These are phyloP conservation scores for Alisma plantagoaquatica DNA, from an alignment of 106 monocot species.

Conservation along the genomic window DNA sequence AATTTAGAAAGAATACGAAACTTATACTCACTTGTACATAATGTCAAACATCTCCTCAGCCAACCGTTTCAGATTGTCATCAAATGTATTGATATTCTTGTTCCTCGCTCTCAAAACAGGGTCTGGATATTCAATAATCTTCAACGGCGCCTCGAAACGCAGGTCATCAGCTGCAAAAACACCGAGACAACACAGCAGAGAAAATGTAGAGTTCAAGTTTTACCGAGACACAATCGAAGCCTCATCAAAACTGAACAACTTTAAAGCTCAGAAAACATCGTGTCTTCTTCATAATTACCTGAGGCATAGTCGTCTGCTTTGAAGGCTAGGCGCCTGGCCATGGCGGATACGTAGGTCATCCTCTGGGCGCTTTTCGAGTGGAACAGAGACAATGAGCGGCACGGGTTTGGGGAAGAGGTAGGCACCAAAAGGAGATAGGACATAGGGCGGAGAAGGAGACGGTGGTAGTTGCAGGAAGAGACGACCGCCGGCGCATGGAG, in stretches of 20 bases:
- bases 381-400: no score
- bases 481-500: neutral
- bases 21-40: slow-evolving; percentile 86
- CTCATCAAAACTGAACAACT: neutral
- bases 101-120: slow-evolving; percentile 75
- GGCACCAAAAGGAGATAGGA: neutral
- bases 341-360: slow-evolving; percentile 17
- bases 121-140: slow-evolving; percentile 86
- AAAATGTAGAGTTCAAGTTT: no score
- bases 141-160: slow-evolving; percentile 50
- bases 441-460: neutral
- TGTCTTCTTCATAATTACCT: slow-evolving; percentile 7
- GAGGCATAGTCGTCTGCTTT: slow-evolving; percentile 11
- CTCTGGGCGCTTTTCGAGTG: no score
- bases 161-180: slow-evolving; percentile 62
- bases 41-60: slow-evolving; percentile 89
- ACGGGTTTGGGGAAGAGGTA: neutral
- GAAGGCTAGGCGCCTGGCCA: slow-evolving; percentile 17
- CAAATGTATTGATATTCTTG: slow-evolving; percentile 77
- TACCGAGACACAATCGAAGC: neutral
- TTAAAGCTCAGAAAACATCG: neutral
- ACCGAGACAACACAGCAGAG: neutral
- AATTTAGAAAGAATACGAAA: neutral
- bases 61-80: slow-evolving; percentile 62
- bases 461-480: neutral